Evolutionary conservation across 352 stramenopile species (phyloP).

Genomic region (Phytophthora citrophthora): DNA sequence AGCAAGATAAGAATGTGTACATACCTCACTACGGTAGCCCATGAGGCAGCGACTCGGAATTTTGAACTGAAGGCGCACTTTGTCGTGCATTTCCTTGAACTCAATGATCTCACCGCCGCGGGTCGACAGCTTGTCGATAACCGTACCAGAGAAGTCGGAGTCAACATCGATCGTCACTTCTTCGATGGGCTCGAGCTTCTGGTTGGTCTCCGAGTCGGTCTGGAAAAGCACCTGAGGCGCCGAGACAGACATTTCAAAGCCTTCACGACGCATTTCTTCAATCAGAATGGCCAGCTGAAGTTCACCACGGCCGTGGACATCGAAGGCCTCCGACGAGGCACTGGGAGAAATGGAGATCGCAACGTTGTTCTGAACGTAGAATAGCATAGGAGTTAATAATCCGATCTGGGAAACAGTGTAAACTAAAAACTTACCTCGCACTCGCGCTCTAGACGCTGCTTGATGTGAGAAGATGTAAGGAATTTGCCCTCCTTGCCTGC

Average conservation of each 20-base stretch:
- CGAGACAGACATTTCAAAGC: constrained; percentile 98
- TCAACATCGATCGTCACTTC: constrained; percentile 97
- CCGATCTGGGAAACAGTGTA: neutral
- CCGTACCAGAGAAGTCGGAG: constrained; percentile 93
- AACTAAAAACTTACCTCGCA: constrained; percentile 65
- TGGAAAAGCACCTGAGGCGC: constrained; percentile 96
- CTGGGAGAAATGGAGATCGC: constrained; percentile 93
- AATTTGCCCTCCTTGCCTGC: constrained; percentile 97
- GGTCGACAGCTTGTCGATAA: constrained; percentile 97
- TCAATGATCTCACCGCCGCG: constrained; percentile 94
- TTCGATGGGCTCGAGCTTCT: constrained; percentile 90
- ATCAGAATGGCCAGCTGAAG: constrained; percentile 99
- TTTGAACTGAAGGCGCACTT: constrained; percentile 96
- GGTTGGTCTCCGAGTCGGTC: constrained; percentile 83
- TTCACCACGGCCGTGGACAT: constrained; percentile 96
- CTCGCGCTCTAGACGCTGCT: constrained; percentile 94
- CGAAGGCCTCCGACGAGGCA: constrained; percentile 91
- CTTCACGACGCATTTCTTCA: constrained; percentile 98
- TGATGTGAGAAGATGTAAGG: constrained; percentile 96
- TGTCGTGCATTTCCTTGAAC: constrained; percentile 93
- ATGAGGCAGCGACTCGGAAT: constrained; percentile 96
- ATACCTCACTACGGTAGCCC: constrained; percentile 93
- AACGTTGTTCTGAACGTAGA: constrained; percentile 94
- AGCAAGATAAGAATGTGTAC: constrained; percentile 4
- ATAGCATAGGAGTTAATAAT: constrained; percentile 5